These are phyloP conservation scores for Suillus lakei DNA, from an alignment of 768 basidiomycete species.

Conservation along the genomic window DNA sequence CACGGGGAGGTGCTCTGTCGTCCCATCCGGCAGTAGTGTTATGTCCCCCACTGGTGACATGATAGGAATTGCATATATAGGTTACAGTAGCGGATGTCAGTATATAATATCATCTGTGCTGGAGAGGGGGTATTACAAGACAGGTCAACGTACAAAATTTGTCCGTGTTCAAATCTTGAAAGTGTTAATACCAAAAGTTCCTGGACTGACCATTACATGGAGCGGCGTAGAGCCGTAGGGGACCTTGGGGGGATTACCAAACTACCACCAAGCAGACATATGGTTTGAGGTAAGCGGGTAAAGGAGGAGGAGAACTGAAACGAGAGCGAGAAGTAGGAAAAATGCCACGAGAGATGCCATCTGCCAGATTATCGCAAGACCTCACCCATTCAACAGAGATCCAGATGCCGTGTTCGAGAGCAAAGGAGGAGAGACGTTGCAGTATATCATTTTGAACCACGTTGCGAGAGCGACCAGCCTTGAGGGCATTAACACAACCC, in stretches of 20 bases:
- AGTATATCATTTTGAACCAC: constrained; percentile 1
- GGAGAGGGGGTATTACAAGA: not conserved
- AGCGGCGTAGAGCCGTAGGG: not conserved
- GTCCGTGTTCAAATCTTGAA: not conserved
- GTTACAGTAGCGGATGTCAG: not conserved
- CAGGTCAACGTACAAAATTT: not conserved
- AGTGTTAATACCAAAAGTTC: not conserved
- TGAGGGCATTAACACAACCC: constrained; percentile 34
- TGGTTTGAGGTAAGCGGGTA: constrained; percentile 7
- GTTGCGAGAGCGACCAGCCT: not conserved
- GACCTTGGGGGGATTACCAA: not conserved
- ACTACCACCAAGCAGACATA: constrained; percentile 1
- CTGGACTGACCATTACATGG: not conserved
- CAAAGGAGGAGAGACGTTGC: not conserved
- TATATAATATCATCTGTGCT: not conserved
- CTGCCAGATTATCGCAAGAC: constrained; percentile 38
- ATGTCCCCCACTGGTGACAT: not conserved
- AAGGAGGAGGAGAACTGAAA: not conserved
- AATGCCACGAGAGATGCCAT: constrained; percentile 40
- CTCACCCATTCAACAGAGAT: constrained; percentile 1
- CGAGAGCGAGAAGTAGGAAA: constrained; percentile 25
- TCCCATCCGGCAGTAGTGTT: not conserved
- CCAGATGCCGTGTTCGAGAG: constrained; percentile 7
- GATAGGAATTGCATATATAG: not conserved
- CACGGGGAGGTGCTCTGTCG: not conserved